These are phyloP conservation scores for Diversispora epigaea DNA, from an alignment of 192 early-diverging fungal species.

Conservation along the genomic window DNA sequence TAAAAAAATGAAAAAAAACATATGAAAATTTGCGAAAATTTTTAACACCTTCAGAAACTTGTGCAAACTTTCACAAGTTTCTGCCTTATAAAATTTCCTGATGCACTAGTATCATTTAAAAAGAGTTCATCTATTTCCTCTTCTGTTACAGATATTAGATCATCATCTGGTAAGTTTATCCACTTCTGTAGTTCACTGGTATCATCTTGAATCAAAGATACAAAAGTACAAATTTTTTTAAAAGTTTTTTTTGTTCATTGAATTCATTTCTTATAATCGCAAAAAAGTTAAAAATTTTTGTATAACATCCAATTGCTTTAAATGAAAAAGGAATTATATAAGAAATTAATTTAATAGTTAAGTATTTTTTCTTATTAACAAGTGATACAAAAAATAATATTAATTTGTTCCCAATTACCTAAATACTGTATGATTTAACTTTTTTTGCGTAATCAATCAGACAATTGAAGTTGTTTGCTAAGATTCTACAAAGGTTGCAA, in stretches of 20 bases:
- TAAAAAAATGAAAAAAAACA: too few relatives aligned
- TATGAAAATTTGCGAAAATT: too few relatives aligned
- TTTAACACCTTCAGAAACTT: too few relatives aligned
- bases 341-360: slow-evolving; percentile 3
- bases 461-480: slow-evolving; percentile 20
- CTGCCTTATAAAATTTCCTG: too few relatives aligned
- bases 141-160: background rate
- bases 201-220: background rate
- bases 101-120: background rate
- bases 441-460: background rate
- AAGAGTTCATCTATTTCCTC: background rate
- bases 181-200: background rate
- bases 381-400: slow-evolving; percentile 15
- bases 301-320: background rate
- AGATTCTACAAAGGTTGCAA: slow-evolving; percentile 6
- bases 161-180: background rate
- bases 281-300: slow-evolving; percentile 29
- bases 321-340: slow-evolving; percentile 29
- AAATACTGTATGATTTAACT: slow-evolving; percentile 3
- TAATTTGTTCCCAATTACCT: slow-evolving; percentile 5
- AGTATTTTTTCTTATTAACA: slow-evolving; percentile 1
- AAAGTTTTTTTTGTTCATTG: background rate
- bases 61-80: too few relatives aligned
- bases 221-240: slow-evolving; percentile 15
- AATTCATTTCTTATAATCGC: slow-evolving; percentile 12